Conservation (phyloP, 331 rosid genomes). For the Pyracantha coccinea region DNA sequence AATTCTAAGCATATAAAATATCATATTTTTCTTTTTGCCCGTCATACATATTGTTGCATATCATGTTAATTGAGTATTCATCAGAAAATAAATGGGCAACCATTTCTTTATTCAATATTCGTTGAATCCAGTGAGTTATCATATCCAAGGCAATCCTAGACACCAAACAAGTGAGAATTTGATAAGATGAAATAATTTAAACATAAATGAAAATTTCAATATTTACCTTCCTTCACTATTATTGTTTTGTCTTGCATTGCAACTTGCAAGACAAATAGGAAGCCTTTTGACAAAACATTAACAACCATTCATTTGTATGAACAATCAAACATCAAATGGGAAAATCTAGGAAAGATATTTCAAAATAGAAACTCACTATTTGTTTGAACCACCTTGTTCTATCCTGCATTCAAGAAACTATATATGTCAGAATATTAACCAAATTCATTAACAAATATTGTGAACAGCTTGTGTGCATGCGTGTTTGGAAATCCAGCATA, state of each 20-base stretch:
- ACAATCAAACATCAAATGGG: neutral
- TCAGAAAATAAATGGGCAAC: neutral
- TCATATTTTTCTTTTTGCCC: neutral
- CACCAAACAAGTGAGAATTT: neutral
- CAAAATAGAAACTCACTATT: conserved; percentile 36
- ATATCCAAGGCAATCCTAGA: neutral
- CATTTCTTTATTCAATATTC: neutral
- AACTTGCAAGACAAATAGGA: neutral
- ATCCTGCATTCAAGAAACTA: conserved; percentile 39
- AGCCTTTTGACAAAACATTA: neutral
- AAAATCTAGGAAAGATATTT: neutral
- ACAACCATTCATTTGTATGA: neutral
- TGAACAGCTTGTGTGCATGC: neutral
- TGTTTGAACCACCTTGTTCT: conserved; percentile 49
- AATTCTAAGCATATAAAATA: neutral
- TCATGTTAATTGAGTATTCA: neutral
- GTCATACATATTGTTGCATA: neutral
- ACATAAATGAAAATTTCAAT: neutral
- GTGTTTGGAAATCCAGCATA: neutral
- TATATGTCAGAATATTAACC: neutral
- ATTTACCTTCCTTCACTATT: neutral
- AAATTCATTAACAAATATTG: neutral
- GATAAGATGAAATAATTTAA: neutral
- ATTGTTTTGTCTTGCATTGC: neutral
- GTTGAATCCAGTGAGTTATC: neutral